Percentiles rank a stretch among this genome's conserved stretches.
Conservation (phyloP, 1,284 basidiomycete genomes). For the Bondarzewia mesenterica region DNA sequence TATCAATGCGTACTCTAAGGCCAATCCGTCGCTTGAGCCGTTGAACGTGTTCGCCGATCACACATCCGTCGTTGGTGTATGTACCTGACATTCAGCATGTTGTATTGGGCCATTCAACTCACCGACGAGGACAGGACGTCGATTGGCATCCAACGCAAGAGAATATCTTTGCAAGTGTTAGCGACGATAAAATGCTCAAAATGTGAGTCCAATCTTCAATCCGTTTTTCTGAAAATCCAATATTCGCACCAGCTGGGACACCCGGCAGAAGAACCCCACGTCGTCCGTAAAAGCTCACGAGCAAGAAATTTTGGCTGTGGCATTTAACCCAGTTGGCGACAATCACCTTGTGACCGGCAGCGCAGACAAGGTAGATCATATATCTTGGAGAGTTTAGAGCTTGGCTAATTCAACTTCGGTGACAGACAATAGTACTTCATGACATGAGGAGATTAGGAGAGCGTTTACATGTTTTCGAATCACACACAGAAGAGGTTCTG, state of each 20-base stretch:
- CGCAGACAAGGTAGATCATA: conserved; percentile 72
- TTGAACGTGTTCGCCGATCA: conserved; percentile 82
- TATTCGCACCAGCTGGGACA: conserved; percentile 77
- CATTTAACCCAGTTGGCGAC: conserved; percentile 82
- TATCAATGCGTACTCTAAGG: conserved; percentile 83
- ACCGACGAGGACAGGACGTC: conserved; percentile 62
- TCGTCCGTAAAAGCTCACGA: conserved; percentile 82
- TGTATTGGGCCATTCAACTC: conserved; percentile 1
- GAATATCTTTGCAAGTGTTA: conserved; percentile 90
- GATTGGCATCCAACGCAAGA: conserved; percentile 90
- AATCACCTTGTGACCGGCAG: conserved; percentile 91
- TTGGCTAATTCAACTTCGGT: background rate
- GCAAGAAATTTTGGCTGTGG: conserved; percentile 85
- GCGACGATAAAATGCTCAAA: conserved; percentile 92
- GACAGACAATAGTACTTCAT: conserved; percentile 82
- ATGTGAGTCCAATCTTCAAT: conserved; percentile 47
- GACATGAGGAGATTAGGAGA: conserved; percentile 80
- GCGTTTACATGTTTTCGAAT: conserved; percentile 87
- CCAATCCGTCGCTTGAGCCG: conserved; percentile 73
- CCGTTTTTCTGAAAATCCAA: background rate
- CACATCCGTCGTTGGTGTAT: conserved; percentile 81
- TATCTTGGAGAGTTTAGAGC: background rate
- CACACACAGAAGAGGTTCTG: conserved; percentile 92
- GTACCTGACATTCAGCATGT: conserved; percentile 20
- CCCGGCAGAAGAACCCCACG: conserved; percentile 64